These are phyloP conservation scores for Carex pumila DNA, from an alignment of 176 grass and related monocot genomes.

Conservation along the genomic window DNA sequence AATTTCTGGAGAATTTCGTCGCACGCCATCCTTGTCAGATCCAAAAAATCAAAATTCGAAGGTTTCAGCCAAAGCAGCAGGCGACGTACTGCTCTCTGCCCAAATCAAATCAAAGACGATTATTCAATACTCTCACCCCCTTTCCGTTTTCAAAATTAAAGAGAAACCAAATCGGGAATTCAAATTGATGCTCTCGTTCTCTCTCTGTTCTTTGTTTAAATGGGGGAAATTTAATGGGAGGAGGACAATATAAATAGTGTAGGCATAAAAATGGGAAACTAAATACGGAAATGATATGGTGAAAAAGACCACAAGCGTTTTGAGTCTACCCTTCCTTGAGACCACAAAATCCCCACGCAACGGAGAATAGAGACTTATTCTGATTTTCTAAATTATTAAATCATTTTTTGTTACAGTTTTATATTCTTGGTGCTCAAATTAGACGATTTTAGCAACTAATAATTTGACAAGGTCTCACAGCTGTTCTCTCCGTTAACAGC, in stretches of 20 bases:
- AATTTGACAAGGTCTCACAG: neutral
- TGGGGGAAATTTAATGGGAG: neutral
- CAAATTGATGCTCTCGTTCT: neutral
- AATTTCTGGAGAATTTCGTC: slow-evolving; percentile 81
- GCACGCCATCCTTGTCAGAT: slow-evolving; percentile 23
- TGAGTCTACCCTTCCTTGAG: neutral
- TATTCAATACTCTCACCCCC: neutral
- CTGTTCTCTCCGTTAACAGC: neutral
- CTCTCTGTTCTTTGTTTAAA: neutral
- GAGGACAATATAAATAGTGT: neutral
- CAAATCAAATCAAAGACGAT: neutral
- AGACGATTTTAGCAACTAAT: neutral
- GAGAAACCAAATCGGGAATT: slow-evolving; percentile 1
- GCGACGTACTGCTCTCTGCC: neutral
- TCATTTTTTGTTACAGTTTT: neutral
- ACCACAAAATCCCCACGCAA: slow-evolving; percentile 36
- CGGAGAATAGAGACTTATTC: neutral
- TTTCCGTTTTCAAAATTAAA: neutral
- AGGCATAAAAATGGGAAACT: slow-evolving; percentile 4
- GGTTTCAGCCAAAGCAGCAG: neutral
- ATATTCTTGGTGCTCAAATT: neutral
- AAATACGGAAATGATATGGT: slow-evolving; percentile 7
- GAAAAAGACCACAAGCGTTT: neutral
- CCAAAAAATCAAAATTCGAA: slow-evolving; percentile 1
- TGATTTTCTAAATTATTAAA: neutral